Base-by-base conservation (phyloP, 768 basidiomycete species). In the Lactifluus piperatus region DNA sequence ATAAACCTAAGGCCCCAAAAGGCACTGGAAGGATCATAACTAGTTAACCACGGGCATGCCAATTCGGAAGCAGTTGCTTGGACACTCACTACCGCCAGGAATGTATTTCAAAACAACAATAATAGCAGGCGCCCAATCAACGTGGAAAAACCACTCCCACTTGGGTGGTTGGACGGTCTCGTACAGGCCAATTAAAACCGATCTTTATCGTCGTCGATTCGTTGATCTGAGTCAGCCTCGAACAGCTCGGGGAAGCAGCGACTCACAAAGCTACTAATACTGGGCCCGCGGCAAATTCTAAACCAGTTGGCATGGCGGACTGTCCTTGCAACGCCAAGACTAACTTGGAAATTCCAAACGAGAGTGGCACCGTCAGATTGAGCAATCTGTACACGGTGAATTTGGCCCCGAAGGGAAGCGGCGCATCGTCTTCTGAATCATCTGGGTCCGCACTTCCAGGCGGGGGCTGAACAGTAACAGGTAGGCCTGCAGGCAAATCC, bases 361-460 rank as follows among this genome's bases (percentile, higher is more conserved):
- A 6, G 11, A 57, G 11, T 44, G 45, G 1, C 16, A 20, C 26
- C 11, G n/a, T 39, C 43, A 51, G 16, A 8, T 57, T 57, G 41
- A 57, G 41, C 8, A 57, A 24, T 30, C 50, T 50, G 24, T 57
- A 57, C n/a, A 2, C 18, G 3, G 56, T 57, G 27, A 57, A 34
- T 5, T 57, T 57, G 49, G 37, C 26, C 4, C 49, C 56, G 4
- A 51, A 34, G 9, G 56, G 56, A 43, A 34, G 37, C 9, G 37
- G 14, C 16, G 27, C 26, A 30, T 49, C 7, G 3, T 39, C 51
- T 24, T 51, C 51, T 27, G 37, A 16, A 18, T 51, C 26, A 34
- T 30, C n/a, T 20, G 51, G 39, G 18, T 53, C 29, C 20, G 51
- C 11, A 6, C 30, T 30, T 0, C 39, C 39, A 7, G 14, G 9